Evolutionary conservation across 805 yeast species (phyloP).

Genomic region (Starmerella roubikii): DNA sequence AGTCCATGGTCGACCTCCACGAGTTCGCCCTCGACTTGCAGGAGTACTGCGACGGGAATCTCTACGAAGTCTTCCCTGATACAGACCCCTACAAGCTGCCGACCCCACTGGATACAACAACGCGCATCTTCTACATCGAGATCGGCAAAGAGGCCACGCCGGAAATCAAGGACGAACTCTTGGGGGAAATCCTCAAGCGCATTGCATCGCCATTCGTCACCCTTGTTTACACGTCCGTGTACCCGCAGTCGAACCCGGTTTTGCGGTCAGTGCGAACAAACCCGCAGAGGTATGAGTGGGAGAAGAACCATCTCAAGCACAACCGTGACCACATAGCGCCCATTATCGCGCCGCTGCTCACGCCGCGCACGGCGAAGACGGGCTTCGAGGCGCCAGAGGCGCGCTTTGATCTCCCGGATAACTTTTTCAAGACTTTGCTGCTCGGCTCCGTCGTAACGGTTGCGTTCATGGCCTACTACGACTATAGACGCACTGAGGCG

Average conservation of each 20-base stretch:
- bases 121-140: conserved; percentile 19
- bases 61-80: conserved; percentile 4
- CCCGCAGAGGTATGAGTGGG: conserved; percentile 22
- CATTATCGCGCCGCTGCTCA: conserved; percentile 18
- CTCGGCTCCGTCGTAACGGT: conserved; percentile 14
- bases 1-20: conserved; percentile 11
- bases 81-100: conserved; percentile 1
- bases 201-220: conserved; percentile 59
- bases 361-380: background rate
- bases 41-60: conserved; percentile 19
- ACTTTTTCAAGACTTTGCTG: conserved; percentile 16
- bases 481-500: background rate
- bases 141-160: conserved; percentile 19
- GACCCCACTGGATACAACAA: conserved; percentile 12
- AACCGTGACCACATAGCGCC: conserved; percentile 12
- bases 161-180: conserved; percentile 37
- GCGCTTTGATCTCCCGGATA: conserved; percentile 17
- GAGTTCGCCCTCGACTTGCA: conserved; percentile 20
- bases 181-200: conserved; percentile 35
- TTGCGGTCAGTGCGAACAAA: conserved; percentile 22
- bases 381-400: conserved; percentile 15
- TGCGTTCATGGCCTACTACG: conserved; percentile 11
- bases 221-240: conserved; percentile 40
- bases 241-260: conserved; percentile 18
- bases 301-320: conserved; percentile 10